Percentiles rank a stretch among this genome's conserved stretches.
phyloP scores from a whole-genome alignment of 768 basidiomycete species.

The Xanthoconium purpureum region DNA sequence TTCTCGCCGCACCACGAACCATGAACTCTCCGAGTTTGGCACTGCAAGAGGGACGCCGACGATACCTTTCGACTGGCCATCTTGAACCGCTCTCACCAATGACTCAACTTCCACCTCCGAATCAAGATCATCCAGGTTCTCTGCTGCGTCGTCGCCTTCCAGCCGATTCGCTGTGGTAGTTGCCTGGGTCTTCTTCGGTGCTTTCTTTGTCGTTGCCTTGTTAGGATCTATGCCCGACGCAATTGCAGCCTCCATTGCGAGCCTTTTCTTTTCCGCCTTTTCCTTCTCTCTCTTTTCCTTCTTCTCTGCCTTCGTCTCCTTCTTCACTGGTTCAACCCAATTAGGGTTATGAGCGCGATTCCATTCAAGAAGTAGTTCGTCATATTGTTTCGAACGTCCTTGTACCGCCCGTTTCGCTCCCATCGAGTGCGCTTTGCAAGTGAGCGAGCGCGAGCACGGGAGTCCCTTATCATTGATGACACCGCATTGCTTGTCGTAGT shows the following conservation, averaged over 20 bases:
- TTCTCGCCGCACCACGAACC: slow-evolving; percentile 77
- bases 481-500: slow-evolving; percentile 91
- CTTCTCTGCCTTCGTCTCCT: slow-evolving; percentile 82
- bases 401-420: slow-evolving; percentile 90
- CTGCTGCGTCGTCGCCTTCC: slow-evolving; percentile 58
- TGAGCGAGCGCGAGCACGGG: slow-evolving; percentile 91
- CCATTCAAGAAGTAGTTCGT: slow-evolving; percentile 89
- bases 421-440: slow-evolving; percentile 98
- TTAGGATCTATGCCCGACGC: slow-evolving; percentile 53
- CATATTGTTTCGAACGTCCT: slow-evolving; percentile 80
- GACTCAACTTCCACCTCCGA: slow-evolving; percentile 84
- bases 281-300: slow-evolving; percentile 82
- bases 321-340: slow-evolving; percentile 83
- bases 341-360: slow-evolving; percentile 84
- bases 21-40: slow-evolving; percentile 70
- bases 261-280: slow-evolving; percentile 77
- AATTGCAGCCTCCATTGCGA: slow-evolving; percentile 67
- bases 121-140: slow-evolving; percentile 77
- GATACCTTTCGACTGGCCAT: slow-evolving; percentile 53
- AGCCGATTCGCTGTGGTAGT: slow-evolving; percentile 49
- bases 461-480: slow-evolving; percentile 95
- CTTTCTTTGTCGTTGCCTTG: slow-evolving; percentile 51
- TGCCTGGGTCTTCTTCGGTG: slow-evolving; percentile 58
- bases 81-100: slow-evolving; percentile 58
- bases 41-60: slow-evolving; percentile 67